Evolutionary conservation across 116 monocot species (phyloP).

Genomic region (Dioscorea cayenensis): DNA sequence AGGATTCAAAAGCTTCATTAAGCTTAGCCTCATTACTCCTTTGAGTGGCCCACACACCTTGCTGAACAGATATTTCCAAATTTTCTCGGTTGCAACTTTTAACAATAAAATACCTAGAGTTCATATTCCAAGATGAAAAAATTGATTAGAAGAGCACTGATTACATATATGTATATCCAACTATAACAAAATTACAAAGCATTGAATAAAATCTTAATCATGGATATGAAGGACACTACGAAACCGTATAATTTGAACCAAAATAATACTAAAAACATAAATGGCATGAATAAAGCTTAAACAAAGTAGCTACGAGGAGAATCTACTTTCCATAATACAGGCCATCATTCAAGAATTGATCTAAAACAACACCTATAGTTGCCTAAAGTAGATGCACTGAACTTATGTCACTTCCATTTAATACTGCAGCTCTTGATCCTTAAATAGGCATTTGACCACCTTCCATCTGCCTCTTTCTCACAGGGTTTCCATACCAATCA

Average conservation of each 20-base stretch:
- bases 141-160: conserved; percentile 11
- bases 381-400: neutral
- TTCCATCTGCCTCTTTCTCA: neutral
- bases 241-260: conserved; percentile 1
- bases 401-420: neutral
- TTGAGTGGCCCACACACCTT: conserved; percentile 99
- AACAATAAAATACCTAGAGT: conserved; percentile 98
- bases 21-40: conserved; percentile 98
- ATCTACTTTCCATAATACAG: neutral
- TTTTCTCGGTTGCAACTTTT: conserved; percentile 99
- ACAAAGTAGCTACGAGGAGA: no score
- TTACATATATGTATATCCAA: neutral
- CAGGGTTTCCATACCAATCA: neutral
- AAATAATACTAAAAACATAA: neutral
- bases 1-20: conserved; percentile 97
- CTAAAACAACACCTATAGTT: neutral
- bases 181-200: neutral
- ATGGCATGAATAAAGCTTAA: no score
- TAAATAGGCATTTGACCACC: neutral
- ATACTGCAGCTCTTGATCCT: neutral
- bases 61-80: conserved; percentile 98
- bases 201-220: neutral
- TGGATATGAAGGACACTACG: neutral
- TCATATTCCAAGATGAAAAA: conserved; percentile 22
- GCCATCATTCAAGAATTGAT: neutral